Conservation (phyloP, 1,139 yeast genomes). For the Yamadazyma sp. region DNA sequence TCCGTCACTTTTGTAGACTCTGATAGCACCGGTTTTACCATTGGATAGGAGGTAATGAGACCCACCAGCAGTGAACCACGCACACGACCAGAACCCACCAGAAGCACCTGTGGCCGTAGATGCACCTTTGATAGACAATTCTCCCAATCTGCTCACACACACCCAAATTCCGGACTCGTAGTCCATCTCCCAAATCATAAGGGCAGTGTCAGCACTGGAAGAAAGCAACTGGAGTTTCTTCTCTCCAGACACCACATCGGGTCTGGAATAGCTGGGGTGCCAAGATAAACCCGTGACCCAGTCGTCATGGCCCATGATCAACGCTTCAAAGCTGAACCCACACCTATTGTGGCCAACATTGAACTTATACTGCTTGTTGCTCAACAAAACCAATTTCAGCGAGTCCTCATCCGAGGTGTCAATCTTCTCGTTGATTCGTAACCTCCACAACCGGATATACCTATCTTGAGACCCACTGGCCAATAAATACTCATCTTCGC, state of each 20-base stretch:
- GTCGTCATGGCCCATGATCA: constrained; percentile 97
- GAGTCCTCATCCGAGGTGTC: constrained; percentile 59
- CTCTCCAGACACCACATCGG: constrained; percentile 10
- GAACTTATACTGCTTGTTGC: constrained; percentile 66
- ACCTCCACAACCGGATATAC: constrained; percentile 83
- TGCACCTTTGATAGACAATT: constrained; percentile 92
- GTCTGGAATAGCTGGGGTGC: constrained; percentile 49
- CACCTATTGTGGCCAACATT: constrained; percentile 33
- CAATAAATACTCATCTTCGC: constrained; percentile 53
- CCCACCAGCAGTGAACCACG: constrained; percentile 58
- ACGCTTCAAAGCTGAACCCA: constrained; percentile 82
- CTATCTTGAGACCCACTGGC: constrained; percentile 92
- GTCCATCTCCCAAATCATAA: constrained; percentile 97
- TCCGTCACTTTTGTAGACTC: constrained; percentile 60
- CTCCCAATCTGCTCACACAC: constrained; percentile 80
- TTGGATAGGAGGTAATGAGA: constrained; percentile 61
- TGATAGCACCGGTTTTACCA: constrained; percentile 92
- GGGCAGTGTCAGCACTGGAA: constrained; percentile 89
- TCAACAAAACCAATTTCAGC: constrained; percentile 51
- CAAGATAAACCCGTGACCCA: constrained; percentile 89
- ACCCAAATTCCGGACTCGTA: constrained; percentile 87
- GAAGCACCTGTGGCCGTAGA: constrained; percentile 98
- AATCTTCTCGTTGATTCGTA: constrained; percentile 56
- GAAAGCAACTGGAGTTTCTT: constrained; percentile 63
- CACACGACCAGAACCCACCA: constrained; percentile 93